A percentile compares a stretch with the other conserved stretches of the same genome.
phyloP scores from a whole-genome alignment of 257 asterid species.

The Nicotiana noctiflora region DNA sequence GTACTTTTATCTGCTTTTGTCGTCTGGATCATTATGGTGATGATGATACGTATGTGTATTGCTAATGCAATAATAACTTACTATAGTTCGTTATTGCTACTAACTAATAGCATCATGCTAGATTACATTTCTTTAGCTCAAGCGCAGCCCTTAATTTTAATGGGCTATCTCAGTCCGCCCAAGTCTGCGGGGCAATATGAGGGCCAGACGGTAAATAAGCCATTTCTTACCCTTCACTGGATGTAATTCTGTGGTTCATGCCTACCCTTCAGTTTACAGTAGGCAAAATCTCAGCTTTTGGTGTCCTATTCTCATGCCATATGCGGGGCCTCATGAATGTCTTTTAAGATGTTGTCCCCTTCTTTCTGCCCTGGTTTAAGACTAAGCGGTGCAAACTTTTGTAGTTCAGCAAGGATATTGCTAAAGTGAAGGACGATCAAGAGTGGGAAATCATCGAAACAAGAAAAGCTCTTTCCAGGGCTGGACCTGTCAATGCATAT shows the following conservation, averaged over 20 bases:
- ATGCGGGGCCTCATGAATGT: background rate
- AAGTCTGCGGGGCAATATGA: background rate
- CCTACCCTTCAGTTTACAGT: background rate
- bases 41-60: background rate
- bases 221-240: background rate
- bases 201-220: background rate
- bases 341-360: background rate
- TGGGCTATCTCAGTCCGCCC: background rate
- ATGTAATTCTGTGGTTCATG: background rate
- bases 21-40: background rate
- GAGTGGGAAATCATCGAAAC: slow-evolving; percentile 95
- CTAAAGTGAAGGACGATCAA: slow-evolving; percentile 81
- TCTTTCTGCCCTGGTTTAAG: background rate
- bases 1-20: background rate
- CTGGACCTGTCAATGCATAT: slow-evolving; percentile 73
- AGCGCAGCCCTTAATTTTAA: background rate
- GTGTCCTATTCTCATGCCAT: background rate
- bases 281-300: background rate
- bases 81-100: background rate
- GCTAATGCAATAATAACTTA: background rate
- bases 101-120: background rate
- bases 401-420: slow-evolving; percentile 79
- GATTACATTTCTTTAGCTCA: background rate
- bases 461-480: slow-evolving; percentile 69
- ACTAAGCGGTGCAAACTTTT: slow-evolving; percentile 12